A percentile compares a stretch with the other conserved stretches of the same genome.
Conservation (phyloP, 805 yeast species). For the Sungouiozyma ichnusensis region DNA sequence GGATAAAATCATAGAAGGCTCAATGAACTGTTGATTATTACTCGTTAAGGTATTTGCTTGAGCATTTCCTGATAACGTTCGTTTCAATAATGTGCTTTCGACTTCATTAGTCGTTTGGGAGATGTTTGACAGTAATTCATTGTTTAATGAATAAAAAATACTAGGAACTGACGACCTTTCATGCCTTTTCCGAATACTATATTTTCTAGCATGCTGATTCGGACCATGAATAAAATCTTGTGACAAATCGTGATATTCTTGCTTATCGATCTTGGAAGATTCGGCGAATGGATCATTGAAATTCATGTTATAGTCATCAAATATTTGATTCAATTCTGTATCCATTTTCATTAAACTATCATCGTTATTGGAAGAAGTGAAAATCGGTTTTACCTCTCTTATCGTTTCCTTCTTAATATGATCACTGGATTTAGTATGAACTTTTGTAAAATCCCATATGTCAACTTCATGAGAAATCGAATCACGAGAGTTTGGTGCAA, state of each 20-base stretch:
- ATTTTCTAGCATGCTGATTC: conserved; percentile 4
- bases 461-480: conserved; percentile 24
- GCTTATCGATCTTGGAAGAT: background rate
- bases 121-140: conserved; percentile 16
- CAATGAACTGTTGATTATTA: conserved; percentile 8
- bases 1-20: conserved; percentile 15
- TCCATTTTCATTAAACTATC: conserved; percentile 8
- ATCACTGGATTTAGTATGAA: background rate
- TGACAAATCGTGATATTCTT: background rate
- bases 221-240: conserved; percentile 5
- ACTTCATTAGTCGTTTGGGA: background rate
- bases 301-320: conserved; percentile 19
- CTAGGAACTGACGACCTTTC: conserved; percentile 22
- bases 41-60: background rate
- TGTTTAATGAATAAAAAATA: conserved; percentile 14
- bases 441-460: conserved; percentile 16
- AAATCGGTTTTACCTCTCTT: background rate
- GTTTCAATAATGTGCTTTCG: background rate
- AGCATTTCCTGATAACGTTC: background rate
- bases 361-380: background rate
- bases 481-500: conserved; percentile 13
- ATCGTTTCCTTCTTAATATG: background rate
- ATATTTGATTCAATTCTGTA: conserved; percentile 16
- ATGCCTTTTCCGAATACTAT: conserved; percentile 18
- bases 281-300: conserved; percentile 5